phyloP scores from a whole-genome alignment of 345 rosid genomes.

The Aquilaria sinensis region DNA sequence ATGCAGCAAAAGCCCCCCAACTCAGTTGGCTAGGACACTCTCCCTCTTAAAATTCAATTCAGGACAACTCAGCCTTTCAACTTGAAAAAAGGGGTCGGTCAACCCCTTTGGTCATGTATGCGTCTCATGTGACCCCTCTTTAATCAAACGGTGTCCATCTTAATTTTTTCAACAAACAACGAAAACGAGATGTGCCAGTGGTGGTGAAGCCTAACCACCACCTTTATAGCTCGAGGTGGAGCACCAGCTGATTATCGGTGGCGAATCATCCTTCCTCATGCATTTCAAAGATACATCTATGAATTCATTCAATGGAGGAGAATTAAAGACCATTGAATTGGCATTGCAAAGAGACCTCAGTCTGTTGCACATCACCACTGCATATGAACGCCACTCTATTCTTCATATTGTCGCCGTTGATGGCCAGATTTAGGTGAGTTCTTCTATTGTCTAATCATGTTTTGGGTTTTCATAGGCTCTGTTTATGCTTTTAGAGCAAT shows the following conservation, averaged over 20 bases:
- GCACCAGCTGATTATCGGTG: constrained; percentile 38
- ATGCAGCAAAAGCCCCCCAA: no score
- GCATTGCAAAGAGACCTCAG: constrained; percentile 49
- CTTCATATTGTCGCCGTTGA: constrained; percentile 92
- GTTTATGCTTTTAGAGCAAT: constrained; percentile 62
- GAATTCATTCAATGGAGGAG: neutral
- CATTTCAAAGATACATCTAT: neutral
- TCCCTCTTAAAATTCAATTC: no score
- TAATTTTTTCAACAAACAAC: no score
- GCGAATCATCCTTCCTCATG: constrained; percentile 18
- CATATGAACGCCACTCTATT: constrained; percentile 78
- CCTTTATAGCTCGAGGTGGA: constrained; percentile 26
- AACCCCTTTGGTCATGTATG: no score
- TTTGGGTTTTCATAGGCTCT: constrained; percentile 43
- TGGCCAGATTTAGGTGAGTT: constrained; percentile 92
- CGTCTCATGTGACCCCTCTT: no score
- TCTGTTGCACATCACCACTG: constrained; percentile 47
- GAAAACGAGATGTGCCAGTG: no score
- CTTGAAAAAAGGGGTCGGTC: no score
- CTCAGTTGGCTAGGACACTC: no score
- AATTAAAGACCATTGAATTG: constrained; percentile 35
- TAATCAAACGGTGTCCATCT: no score
- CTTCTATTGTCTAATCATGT: constrained; percentile 4
- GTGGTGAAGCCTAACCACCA: constrained; percentile 4
- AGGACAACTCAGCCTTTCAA: no score